phyloP scores from a whole-genome alignment of 768 basidiomycete species.

The Mycena rosella region DNA sequence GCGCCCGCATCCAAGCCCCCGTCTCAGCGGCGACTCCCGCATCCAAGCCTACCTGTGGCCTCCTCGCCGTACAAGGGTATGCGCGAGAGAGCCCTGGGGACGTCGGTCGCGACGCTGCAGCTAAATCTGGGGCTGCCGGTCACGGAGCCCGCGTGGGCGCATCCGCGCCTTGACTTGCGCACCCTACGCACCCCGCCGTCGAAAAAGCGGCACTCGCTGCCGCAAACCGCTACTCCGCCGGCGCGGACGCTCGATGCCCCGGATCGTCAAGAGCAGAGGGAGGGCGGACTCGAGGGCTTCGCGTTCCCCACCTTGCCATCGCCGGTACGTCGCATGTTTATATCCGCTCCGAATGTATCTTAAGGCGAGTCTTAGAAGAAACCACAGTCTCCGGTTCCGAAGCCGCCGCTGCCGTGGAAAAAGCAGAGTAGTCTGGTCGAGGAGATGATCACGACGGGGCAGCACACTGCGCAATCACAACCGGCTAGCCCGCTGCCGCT shows the following conservation, averaged over 20 bases:
- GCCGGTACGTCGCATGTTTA: constrained; percentile 8
- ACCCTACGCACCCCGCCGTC: no score
- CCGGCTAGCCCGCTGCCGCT: background rate
- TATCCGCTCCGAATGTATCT: background rate
- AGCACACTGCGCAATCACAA: constrained; percentile 11
- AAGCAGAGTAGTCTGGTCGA: constrained; percentile 21
- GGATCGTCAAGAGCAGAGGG: background rate
- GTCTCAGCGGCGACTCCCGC: background rate
- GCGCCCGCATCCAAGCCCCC: background rate
- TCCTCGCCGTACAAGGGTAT: constrained; percentile 14
- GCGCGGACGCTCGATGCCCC: background rate
- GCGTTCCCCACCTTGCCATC: background rate
- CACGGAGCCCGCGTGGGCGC: background rate
- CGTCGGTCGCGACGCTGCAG: constrained; percentile 6
- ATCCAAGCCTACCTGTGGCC: background rate
- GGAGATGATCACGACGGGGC: constrained; percentile 22
- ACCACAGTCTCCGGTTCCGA: background rate
- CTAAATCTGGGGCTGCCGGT: constrained; percentile 7
- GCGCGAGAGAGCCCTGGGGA: background rate
- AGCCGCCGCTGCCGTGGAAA: background rate
- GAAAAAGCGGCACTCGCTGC: background rate
- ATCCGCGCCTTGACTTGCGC: constrained; percentile 24
- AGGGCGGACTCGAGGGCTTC: background rate
- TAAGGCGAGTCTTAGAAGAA: background rate
- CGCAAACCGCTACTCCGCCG: background rate